Evolutionary conservation across 495 filamentous ascomycete genomes (phyloP).

Genomic region (Oidiodendron maius): DNA sequence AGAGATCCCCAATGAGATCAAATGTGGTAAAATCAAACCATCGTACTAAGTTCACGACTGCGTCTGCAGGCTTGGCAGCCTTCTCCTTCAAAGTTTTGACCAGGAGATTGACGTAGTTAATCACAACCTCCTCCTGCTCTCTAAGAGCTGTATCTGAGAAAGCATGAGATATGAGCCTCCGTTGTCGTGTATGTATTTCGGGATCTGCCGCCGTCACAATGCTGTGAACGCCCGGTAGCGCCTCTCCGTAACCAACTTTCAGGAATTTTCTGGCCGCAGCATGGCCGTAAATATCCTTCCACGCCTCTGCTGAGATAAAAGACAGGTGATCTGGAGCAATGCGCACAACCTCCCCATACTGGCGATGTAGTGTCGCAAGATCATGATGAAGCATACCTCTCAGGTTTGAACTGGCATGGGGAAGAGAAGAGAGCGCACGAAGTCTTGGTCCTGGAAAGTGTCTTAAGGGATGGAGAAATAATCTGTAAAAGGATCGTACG

Average conservation of each 20-base stretch:
- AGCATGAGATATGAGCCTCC: conserved; percentile 44
- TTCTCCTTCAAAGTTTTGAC: conserved; percentile 28
- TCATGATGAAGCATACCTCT: no score
- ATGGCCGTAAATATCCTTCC: conserved; percentile 47
- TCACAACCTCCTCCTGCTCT: conserved; percentile 39
- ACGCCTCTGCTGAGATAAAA: conserved; percentile 41
- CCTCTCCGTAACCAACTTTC: no score
- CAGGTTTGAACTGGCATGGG: no score
- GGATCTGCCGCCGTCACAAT: no score
- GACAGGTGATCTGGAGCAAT: conserved; percentile 45
- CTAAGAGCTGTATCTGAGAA: conserved; percentile 46
- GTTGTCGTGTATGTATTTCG: conserved; percentile 32
- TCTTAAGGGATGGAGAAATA: no score
- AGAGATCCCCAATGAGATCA: conserved; percentile 43
- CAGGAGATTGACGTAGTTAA: conserved; percentile 38
- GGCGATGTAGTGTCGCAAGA: conserved; percentile 39
- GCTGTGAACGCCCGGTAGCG: no score
- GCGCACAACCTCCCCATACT: conserved; percentile 49
- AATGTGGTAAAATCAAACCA: conserved; percentile 44
- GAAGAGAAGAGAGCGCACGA: no score
- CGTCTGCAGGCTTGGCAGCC: conserved; percentile 7
- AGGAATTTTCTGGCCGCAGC: no score
- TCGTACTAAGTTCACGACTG: conserved; percentile 20
- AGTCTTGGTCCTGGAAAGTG: no score
- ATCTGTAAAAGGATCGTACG: no score